Percentiles rank a stretch among this genome's conserved stretches.
Evolutionary conservation across 2,329 filamentous ascomycete species (phyloP).

Genomic region (Fusarium gaditjirri): DNA sequence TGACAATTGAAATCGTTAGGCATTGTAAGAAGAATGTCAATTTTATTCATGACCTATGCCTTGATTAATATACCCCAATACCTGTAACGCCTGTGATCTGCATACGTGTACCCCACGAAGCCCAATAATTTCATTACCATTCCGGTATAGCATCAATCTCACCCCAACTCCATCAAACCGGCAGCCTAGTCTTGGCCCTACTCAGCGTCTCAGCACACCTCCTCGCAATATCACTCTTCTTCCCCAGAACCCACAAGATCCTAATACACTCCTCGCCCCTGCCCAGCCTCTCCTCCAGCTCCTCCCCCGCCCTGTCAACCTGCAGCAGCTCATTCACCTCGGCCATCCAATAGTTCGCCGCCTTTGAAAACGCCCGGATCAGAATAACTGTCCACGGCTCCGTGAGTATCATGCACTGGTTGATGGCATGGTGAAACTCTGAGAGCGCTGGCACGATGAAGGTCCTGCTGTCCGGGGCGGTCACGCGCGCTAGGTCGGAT

Average conservation of each 20-base stretch:
- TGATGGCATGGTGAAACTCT: slow-evolving; percentile 63
- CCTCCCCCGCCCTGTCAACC: slow-evolving; percentile 37
- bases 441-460: slow-evolving; percentile 32
- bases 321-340: slow-evolving; percentile 39
- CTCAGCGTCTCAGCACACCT: slow-evolving; percentile 35
- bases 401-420: slow-evolving; percentile 63
- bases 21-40: background rate
- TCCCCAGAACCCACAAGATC: slow-evolving; percentile 63
- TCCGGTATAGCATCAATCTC: background rate
- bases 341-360: slow-evolving; percentile 52
- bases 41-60: background rate
- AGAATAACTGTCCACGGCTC: slow-evolving; percentile 69
- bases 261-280: slow-evolving; percentile 60
- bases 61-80: background rate
- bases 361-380: slow-evolving; percentile 62
- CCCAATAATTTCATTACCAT: background rate
- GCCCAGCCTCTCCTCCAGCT: slow-evolving; percentile 45
- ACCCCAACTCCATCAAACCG: background rate
- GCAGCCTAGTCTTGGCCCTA: slow-evolving; percentile 3
- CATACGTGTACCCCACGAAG: background rate
- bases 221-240: slow-evolving; percentile 61
- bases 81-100: background rate
- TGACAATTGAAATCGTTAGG: rapidly evolving
- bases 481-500: slow-evolving; percentile 59
- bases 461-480: slow-evolving; percentile 46